Base-by-base conservation (phyloP, 2,329 filamentous ascomycete genomes). In the Trichoderma semiorbis region DNA sequence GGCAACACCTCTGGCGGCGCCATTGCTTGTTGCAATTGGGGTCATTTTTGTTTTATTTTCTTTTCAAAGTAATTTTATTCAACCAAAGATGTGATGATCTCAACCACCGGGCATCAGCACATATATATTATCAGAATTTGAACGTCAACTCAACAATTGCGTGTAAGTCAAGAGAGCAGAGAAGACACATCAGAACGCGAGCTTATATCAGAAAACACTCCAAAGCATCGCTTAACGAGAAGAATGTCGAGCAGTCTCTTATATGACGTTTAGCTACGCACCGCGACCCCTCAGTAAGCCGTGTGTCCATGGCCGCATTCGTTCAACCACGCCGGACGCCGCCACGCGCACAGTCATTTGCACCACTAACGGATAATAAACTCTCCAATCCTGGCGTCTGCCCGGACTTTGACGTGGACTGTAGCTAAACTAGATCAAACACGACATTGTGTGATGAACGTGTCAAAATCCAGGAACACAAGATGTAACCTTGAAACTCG, bases 1-100 rank as follows among this genome's bases (percentile, higher is more conserved):
- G 7, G 47, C 34, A 64, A 36, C 74, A 71, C 21, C 53, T 26
- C 8, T 65, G 18, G 24, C 61, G 43, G 32, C 57, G n/a, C 57
- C 32, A 28, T 70, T 26, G 10, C 58, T 57, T 57, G 76, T 77
- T 74, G 79, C 78, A 57, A 75, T 76, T 10, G 78, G 78, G 36
- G 76, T 70, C 78, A 81, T 81, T 14, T 10, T 53, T n/a, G 10
- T 21, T 43, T 4, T 57, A n/a, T 36, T 28, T n/a, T 39, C 28
- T 32, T 30, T 12, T 30, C 3, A 32, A 58, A 21, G 8, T n/a
- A 16, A 58, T 3, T 32, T 21, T 32, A 5, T 30, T 21, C 26
- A 14, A 26, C 14, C n/a, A 18, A 36, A 28, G 3, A 7, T 16
- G 34, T 5, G 63, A 66, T 11, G 28, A 14, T 16, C 26, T 53